A percentile compares a stretch with the other conserved stretches of the same genome.
Conservation (phyloP, 176 grass and related monocot species). For the Dendrocalamus sinicus region DNA sequence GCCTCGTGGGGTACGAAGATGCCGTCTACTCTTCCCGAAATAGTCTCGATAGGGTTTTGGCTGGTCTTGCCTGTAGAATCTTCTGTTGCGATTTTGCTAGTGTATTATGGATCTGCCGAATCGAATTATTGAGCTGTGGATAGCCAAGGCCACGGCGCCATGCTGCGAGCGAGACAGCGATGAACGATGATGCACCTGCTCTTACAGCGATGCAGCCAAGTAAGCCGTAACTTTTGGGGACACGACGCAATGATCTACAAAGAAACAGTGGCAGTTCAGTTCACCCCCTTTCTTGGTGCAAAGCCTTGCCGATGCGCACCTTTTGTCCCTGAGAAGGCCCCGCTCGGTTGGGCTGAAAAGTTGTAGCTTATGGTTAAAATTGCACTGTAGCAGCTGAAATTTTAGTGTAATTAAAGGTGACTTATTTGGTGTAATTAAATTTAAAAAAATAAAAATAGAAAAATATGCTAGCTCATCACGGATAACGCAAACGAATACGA, state of each 20-base stretch:
- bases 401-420: no score
- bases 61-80: neutral
- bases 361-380: no score
- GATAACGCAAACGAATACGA: no score
- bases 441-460: no score
- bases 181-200: neutral
- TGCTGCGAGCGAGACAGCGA: neutral
- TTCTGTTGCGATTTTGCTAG: neutral
- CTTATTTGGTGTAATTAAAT: no score
- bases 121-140: neutral
- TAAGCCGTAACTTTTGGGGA: neutral
- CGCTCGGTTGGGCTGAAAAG: no score
- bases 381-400: no score
- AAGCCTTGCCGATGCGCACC: neutral
- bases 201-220: neutral
- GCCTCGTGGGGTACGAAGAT: neutral
- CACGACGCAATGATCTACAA: neutral
- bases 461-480: no score
- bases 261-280: neutral
- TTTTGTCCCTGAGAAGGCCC: no score
- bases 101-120: neutral
- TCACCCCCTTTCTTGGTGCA: neutral
- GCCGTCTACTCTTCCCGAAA: neutral
- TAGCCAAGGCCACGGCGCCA: neutral
- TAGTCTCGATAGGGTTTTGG: neutral